These are phyloP conservation scores for Tanacetum coccineum DNA, from an alignment of 129 eudicot genomes.

Conservation along the genomic window DNA sequence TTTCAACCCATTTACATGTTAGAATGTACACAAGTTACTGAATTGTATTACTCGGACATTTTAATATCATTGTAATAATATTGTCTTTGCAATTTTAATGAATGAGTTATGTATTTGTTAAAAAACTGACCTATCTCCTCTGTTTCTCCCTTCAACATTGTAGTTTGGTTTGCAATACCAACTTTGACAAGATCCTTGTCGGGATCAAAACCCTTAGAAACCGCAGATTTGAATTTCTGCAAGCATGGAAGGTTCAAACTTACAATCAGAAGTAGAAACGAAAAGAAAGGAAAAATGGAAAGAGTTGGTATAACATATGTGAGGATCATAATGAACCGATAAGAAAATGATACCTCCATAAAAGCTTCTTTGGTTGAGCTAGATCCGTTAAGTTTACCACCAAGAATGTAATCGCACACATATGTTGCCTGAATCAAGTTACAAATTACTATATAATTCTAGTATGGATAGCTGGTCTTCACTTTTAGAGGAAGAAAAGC, in stretches of 20 bases:
- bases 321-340: slow-evolving; percentile 7
- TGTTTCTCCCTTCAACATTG: slow-evolving; percentile 99
- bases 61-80: not conserved
- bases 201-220: slow-evolving; percentile 89
- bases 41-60: not conserved
- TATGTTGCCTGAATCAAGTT: slow-evolving; percentile 62
- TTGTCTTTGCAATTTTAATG: not conserved
- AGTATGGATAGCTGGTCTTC: slow-evolving; percentile 1
- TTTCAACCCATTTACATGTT: not conserved
- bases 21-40: not conserved
- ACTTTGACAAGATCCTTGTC: slow-evolving; percentile 71
- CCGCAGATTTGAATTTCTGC: slow-evolving; percentile 91
- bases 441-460: slow-evolving; percentile 1
- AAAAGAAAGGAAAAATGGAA: not conserved
- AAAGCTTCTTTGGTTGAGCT: slow-evolving; percentile 93
- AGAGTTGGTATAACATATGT: slow-evolving; percentile 2
- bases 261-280: slow-evolving; percentile 10
- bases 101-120: not conserved
- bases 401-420: slow-evolving; percentile 96
- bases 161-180: slow-evolving; percentile 97
- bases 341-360: slow-evolving; percentile 49
- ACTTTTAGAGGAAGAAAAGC: not conserved
- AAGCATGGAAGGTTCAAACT: slow-evolving; percentile 17
- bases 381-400: slow-evolving; percentile 85
- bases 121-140: slow-evolving; percentile 82